Conservation (phyloP, 768 basidiomycete species). For the Leccinum variicolor region DNA sequence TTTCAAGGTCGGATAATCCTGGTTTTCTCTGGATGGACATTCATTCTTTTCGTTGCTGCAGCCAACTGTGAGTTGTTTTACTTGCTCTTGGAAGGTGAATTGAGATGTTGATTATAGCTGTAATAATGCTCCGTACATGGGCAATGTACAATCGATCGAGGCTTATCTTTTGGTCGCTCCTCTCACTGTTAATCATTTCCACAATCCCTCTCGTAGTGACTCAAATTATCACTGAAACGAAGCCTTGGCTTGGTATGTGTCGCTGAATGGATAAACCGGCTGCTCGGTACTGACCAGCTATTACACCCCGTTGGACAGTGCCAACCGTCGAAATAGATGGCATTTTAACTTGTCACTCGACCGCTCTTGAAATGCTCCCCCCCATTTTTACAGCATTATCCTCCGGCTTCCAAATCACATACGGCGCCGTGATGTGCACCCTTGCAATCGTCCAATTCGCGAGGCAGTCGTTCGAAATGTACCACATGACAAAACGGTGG, state of each 20-base stretch:
- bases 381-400: too few species aligned
- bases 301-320: neutral
- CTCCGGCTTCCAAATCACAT: neutral
- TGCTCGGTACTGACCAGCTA: too few species aligned
- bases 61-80: conserved; percentile 4
- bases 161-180: neutral
- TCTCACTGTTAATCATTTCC: too few species aligned
- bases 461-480: neutral
- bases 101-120: neutral
- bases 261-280: too few species aligned
- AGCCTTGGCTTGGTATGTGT: neutral
- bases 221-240: neutral
- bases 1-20: neutral
- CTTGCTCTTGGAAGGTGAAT: neutral
- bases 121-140: conserved; percentile 2
- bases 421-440: neutral
- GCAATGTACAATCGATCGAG: neutral
- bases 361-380: neutral
- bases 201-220: too few species aligned
- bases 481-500: neutral
- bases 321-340: neutral
- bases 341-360: neutral
- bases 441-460: neutral
- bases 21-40: neutral
- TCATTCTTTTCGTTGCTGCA: neutral